Conservation (phyloP, 352 stramenopile species). For the Peronospora farinosa region DNA sequence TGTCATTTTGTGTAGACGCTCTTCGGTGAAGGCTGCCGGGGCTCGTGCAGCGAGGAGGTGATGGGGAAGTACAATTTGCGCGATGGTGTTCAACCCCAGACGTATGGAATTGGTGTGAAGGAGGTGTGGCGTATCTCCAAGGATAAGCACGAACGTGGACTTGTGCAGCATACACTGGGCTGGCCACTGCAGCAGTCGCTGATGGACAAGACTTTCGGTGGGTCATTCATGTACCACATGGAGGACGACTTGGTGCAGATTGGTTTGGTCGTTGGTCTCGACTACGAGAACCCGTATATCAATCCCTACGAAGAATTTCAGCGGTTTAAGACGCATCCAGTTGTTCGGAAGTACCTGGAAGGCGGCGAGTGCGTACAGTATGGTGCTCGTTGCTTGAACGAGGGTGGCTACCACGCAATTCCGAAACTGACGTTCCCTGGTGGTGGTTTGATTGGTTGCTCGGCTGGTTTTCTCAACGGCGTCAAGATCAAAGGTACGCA, state of each 20-base stretch:
- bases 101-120: conserved; percentile 99
- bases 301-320: conserved; percentile 99
- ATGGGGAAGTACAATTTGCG: conserved; percentile 96
- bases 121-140: conserved; percentile 91
- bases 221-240: conserved; percentile 99
- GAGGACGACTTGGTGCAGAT: conserved; percentile 92
- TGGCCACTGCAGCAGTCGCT: conserved; percentile 92
- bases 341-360: conserved; percentile 90
- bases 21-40: conserved; percentile 96
- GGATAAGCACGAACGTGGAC: conserved; percentile 90
- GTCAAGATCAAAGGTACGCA: conserved; percentile 99
- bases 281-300: conserved; percentile 99
- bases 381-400: conserved; percentile 91
- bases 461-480: conserved; percentile 96
- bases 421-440: conserved; percentile 98
- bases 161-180: conserved; percentile 97
- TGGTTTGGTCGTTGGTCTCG: conserved; percentile 95
- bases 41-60: conserved; percentile 94
- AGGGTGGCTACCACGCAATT: conserved; percentile 95
- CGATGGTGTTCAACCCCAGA: conserved; percentile 88
- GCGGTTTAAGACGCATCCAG: conserved; percentile 97
- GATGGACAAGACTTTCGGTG: conserved; percentile 94
- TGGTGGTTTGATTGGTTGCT: conserved; percentile 93
- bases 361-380: conserved; percentile 96
- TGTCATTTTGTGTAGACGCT: conserved; percentile 83